These are phyloP conservation scores for Ambrosia artemisiifolia DNA, from an alignment of 129 eudicot genomes.

Conservation along the genomic window DNA sequence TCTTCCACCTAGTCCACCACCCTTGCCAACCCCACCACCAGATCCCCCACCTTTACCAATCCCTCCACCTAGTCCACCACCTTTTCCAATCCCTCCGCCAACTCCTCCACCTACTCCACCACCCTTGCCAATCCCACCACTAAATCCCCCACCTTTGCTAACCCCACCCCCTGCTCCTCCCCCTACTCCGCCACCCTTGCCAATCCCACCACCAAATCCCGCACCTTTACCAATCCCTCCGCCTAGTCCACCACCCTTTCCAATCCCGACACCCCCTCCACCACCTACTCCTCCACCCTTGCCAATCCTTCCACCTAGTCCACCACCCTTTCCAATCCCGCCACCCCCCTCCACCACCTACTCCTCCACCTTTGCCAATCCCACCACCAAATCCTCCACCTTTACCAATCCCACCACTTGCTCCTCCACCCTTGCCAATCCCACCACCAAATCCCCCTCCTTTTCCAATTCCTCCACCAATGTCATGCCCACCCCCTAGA, in stretches of 20 bases:
- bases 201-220: conserved; percentile 18
- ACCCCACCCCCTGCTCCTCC: conserved; percentile 17
- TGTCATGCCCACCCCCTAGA: background rate
- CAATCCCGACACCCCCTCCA: conserved; percentile 6
- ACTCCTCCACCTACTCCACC: conserved; percentile 14
- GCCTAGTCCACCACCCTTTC: conserved; percentile 27
- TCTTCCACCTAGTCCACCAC: conserved; percentile 16
- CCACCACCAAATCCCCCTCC: background rate
- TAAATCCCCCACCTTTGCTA: conserved; percentile 26
- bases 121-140: conserved; percentile 17
- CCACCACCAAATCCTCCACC: background rate
- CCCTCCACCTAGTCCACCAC: conserved; percentile 14
- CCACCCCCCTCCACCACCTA: conserved; percentile 39
- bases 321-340: conserved; percentile 25
- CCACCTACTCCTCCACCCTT: background rate
- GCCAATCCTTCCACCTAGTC: background rate
- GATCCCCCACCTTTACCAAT: background rate
- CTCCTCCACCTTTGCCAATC: conserved; percentile 21
- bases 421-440: conserved; percentile 17
- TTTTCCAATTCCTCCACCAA: conserved; percentile 20
- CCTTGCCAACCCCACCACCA: background rate
- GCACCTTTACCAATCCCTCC: conserved; percentile 24
- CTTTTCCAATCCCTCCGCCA: conserved; percentile 11
- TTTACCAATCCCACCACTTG: conserved; percentile 12
- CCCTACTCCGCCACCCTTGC: conserved; percentile 20